Base-by-base conservation (phyloP, 2,329 filamentous ascomycete genomes). In the Verruconis gallopava region DNA sequence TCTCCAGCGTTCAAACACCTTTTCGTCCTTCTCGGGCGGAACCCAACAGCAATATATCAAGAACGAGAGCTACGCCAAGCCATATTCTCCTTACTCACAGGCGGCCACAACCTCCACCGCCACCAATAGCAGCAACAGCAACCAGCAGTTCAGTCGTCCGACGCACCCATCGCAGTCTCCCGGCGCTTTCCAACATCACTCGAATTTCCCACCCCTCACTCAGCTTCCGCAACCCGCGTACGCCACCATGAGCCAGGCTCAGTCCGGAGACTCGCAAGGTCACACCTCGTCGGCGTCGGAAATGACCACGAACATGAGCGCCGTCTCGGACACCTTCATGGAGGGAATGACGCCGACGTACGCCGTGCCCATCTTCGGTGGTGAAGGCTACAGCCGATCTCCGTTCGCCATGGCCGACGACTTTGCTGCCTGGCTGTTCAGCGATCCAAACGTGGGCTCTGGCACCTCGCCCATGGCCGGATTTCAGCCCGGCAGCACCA, bases 341-440 rank as follows among this genome's bases (percentile, higher is more conserved):
- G 53, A 68, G 61, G 54, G 64, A 54, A 52, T 64, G 65, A 46
- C 68, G 55, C 36, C 67, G 50, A 52, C 66, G 50, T 79, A 76
- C 44, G 77, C 82, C 3, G 83, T 93, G 51, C 85, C 89, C 1
- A 80, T 95, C 19, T 95, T 95, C 60, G 85, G 85, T 13, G 79
- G 74, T 19, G 85, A 93, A 51, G 80, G 76, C 14, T 79, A 85
- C 46, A 88, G 83, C 51, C 83, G 89, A 44, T 93, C 86, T 2
- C 86, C 89, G 0, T 89, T 89, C 55, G 79, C 81, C 5, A 82
- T 93, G 65, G 81, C 84, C 0, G 85, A 93, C 55, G 85, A 93
- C 54, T 91, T 91, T 53, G 79, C 88, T 49, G 79, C 81, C 4
- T 93, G 82, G 68, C 61, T 93, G 19, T 93, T 93, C 61, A 88